Base-by-base conservation (phyloP, 2,329 filamentous ascomycete species). In the Neonectria coccinea region DNA sequence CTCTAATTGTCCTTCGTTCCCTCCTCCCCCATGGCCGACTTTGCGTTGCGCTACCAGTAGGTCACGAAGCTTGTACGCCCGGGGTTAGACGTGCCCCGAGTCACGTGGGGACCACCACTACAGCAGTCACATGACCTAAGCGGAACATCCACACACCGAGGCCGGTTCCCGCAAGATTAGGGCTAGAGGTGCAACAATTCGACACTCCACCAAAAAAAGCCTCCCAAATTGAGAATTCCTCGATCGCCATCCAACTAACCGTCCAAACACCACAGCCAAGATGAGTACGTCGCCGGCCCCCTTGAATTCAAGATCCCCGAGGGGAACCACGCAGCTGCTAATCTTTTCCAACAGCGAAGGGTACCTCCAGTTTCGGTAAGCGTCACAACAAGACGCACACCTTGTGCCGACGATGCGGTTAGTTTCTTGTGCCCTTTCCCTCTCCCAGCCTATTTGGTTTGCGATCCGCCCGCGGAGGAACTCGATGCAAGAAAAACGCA, bases 321-420 rank as follows among this genome's bases (percentile, higher is more conserved):
- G 52, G 62, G 50, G 39, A 64, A 51, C 52, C 20, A 42, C 31
- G 44, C 45, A 47, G 58, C 56, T 59, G 68, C 75, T 75, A 75
- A 76, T 69, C 48, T 57, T 67, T 51, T 51, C 68, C 71, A 79
- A 76, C 74, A 86, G 84, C 84, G 76, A 86, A 86, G 84, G 84
- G 84, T 83, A 86, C 84, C 76, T 85, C 83, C 78, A 85, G 83
- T 78, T 85, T 85, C 78, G 83, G 83, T 80, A 85, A 85, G 80
- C 82, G 93, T 90, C 93, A 97, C 89, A 97, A 95, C 90, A 97
- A 97, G 91, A 93, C 94, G 88, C 94, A 97, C 91, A 94, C 91
- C 83, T 87, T 97, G 85, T 97, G 94, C 92, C 92, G 94, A 89
- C 94, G 94, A 87, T 97, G 94, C 90, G 94, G 93, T 96, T 86